Evolutionary conservation across 306 rosid genomes (phyloP), one percentile per base, ranked within the genome.

Genomic region (Glycine tomentella): DNA sequence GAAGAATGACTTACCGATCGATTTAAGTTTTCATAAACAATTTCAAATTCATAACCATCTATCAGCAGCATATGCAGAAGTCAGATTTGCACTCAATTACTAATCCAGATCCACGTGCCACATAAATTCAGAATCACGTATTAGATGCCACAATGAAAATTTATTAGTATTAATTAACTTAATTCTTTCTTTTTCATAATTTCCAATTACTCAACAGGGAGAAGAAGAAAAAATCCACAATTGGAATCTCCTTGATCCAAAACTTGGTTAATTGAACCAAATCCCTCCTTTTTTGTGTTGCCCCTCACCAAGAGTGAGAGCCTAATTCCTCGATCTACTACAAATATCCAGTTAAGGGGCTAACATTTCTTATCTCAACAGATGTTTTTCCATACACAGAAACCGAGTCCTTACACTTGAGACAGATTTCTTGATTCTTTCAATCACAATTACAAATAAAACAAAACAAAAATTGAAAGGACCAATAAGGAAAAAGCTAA

Each of bases 101-200:
- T 57, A 61, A 79, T 57, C 58, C 65, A 82, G 64, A 81, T 17
- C 64, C 70, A 52, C 44, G 68, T 73, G 58, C 16, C 83, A 81
- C 40, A 7, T 44, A 64, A 55, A 49, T 66, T 58, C 59, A 69
- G 10, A 17, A 36, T 25, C 69, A 58, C 42, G 38, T 31, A 8
- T 40, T 8, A 7, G 38, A 50, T 52, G 58, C 12, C 52, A 59
- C 25, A 25, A 45, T 69, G 42, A 51, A 77, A 76, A 68, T 6
- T 64, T 44, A 66, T 49, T 55, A 57, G 10, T 20, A 56, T 38
- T 73, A 25, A 38, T 38, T 25, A 25, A 25, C 31, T 25, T 25
- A 25, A 25, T 25, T 25, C 31, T 25, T 25, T 25, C 31, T 25
- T 1, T 25, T 25, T 25, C 1, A 25, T 25, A 25, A 25, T 25